Evolutionary conservation across 768 basidiomycete genomes (phyloP).

Genomic region (Tricholoma matsutake): DNA sequence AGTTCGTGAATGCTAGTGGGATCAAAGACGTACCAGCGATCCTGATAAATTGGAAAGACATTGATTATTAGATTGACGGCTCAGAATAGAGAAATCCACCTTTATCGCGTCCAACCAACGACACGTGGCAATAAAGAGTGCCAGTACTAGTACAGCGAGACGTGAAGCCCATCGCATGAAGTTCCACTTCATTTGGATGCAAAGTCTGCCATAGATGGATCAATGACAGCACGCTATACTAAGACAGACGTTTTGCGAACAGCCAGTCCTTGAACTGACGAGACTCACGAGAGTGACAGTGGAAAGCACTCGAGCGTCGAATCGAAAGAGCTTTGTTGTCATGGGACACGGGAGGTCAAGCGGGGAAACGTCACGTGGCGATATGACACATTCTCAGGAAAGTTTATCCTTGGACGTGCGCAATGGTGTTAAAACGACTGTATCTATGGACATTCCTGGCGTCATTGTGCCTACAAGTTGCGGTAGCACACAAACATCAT

Average conservation of each 20-base stretch:
- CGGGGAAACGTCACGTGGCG: too few relatives aligned
- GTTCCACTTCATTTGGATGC: background rate
- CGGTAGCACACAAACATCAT: constrained; percentile 59
- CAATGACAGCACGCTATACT: too few relatives aligned
- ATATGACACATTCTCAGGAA: too few relatives aligned
- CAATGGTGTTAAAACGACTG: background rate
- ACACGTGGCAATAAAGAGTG: constrained; percentile 37
- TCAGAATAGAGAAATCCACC: constrained; percentile 31
- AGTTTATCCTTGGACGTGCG: too few relatives aligned
- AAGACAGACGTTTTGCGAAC: too few relatives aligned
- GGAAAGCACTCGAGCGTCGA: too few relatives aligned
- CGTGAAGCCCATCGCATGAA: constrained; percentile 37
- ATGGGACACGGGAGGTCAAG: too few relatives aligned
- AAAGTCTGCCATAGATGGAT: constrained; percentile 1
- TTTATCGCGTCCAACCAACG: constrained; percentile 62
- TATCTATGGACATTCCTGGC: constrained; percentile 10
- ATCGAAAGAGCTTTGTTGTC: too few relatives aligned
- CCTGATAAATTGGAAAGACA: constrained; percentile 35
- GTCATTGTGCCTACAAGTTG: constrained; percentile 13
- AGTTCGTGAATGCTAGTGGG: constrained; percentile 70
- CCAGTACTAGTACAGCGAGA: constrained; percentile 27
- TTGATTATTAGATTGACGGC: background rate
- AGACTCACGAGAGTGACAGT: too few relatives aligned
- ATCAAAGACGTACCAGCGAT: constrained; percentile 86
- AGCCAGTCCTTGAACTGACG: too few relatives aligned